phyloP scores from a whole-genome alignment of 2,329 filamentous ascomycete genomes.

The Curvularia spicifera region DNA sequence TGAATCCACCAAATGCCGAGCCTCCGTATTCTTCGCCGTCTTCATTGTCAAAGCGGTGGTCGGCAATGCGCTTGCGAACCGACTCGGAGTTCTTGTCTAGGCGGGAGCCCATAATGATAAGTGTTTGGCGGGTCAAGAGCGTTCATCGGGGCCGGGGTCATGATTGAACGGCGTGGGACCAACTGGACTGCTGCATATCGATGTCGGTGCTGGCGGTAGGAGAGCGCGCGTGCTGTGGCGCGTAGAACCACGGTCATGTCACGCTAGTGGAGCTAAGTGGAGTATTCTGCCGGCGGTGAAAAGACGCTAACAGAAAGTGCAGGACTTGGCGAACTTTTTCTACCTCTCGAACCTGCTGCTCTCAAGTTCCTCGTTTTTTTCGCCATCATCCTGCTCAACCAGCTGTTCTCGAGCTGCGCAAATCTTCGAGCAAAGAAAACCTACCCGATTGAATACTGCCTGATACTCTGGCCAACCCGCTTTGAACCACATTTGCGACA shows the following conservation, averaged over 20 bases:
- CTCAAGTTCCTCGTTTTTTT: conserved; percentile 21
- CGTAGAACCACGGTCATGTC: conserved; percentile 19
- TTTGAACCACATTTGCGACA: conserved; percentile 13
- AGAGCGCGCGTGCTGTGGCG: conserved; percentile 22
- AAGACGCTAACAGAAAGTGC: conserved; percentile 24
- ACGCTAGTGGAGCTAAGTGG: conserved; percentile 20
- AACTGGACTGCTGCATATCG: conserved; percentile 8
- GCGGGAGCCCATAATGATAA: conserved; percentile 63
- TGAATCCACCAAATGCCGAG: conserved; percentile 86
- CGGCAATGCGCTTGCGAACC: conserved; percentile 69
- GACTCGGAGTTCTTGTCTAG: conserved; percentile 65
- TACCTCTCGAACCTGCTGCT: conserved; percentile 20
- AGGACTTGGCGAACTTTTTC: conserved; percentile 41
- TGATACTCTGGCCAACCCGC: conserved; percentile 8
- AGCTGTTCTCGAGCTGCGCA: conserved; percentile 30
- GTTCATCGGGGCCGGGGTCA: conserved; percentile 34
- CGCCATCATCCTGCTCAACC: conserved; percentile 21
- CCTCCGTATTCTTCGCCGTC: conserved; percentile 88
- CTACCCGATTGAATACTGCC: not conserved
- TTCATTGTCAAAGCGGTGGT: conserved; percentile 78
- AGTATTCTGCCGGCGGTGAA: conserved; percentile 37
- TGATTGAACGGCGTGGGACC: conserved; percentile 23
- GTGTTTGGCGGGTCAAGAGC: conserved; percentile 22
- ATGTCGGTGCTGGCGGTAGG: conserved; percentile 6
- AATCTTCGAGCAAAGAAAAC: conserved; percentile 16